Percentiles rank a stretch among this genome's conserved stretches.
Conservation (phyloP, 1,139 yeast genomes). For the Magnusiomyces sp. region DNA sequence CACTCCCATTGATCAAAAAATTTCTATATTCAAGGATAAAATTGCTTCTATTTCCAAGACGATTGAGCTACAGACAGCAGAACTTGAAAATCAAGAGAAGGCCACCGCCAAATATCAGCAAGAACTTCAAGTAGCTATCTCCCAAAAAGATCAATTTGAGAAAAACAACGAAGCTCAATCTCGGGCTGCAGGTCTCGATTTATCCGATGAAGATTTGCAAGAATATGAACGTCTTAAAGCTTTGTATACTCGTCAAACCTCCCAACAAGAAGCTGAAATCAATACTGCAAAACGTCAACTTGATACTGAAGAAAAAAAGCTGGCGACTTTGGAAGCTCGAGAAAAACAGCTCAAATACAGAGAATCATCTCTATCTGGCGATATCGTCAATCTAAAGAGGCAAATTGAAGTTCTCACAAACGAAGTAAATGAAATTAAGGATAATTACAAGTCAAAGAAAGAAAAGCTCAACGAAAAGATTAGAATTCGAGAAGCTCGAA, state of each 20-base stretch:
- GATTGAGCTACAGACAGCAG: constrained; percentile 44
- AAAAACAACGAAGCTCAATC: constrained; percentile 32
- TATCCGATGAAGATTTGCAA: constrained; percentile 45
- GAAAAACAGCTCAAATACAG: constrained; percentile 18
- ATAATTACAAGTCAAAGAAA: no score
- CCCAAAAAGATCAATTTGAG: constrained; percentile 40
- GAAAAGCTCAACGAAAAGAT: neutral
- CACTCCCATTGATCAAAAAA: constrained; percentile 51
- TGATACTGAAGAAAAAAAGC: constrained; percentile 24
- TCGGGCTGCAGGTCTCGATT: constrained; percentile 24
- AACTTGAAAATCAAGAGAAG: constrained; percentile 44
- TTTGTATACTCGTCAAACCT: constrained; percentile 33
- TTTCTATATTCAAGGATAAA: constrained; percentile 41
- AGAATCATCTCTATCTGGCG: constrained; percentile 24
- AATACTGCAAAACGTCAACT: constrained; percentile 23
- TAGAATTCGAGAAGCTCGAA: constrained; percentile 36
- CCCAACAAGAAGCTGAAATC: constrained; percentile 25
- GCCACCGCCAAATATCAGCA: constrained; percentile 37
- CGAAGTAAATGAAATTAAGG: neutral
- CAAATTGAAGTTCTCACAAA: constrained; percentile 12
- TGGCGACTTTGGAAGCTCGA: constrained; percentile 25
- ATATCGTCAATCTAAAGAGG: constrained; percentile 27
- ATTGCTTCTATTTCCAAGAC: constrained; percentile 44
- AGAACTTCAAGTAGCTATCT: constrained; percentile 44
- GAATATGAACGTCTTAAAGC: constrained; percentile 58